These are phyloP conservation scores for Penicillium sumatraense DNA, from an alignment of 2,329 filamentous ascomycete genomes.

Conservation along the genomic window DNA sequence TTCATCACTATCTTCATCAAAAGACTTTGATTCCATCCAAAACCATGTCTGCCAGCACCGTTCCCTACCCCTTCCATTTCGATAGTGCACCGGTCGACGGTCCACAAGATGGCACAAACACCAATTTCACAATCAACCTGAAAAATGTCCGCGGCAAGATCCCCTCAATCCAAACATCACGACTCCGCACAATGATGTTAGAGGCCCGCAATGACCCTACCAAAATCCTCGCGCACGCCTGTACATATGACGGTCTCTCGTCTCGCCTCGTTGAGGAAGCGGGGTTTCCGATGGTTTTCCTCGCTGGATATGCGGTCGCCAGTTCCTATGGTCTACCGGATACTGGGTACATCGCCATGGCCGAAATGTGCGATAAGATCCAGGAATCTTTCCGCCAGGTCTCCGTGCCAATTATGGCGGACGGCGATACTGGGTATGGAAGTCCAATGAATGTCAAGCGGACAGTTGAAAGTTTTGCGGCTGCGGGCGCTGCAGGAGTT, in stretches of 20 bases:
- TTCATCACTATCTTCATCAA: not conserved
- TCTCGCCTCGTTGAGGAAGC: constrained; percentile 52
- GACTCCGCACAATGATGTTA: constrained; percentile 44
- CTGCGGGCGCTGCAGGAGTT: constrained; percentile 43
- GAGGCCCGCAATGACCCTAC: constrained; percentile 46
- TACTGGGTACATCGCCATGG: constrained; percentile 56
- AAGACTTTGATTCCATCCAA: not conserved
- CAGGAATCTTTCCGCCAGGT: constrained; percentile 47
- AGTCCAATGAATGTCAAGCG: constrained; percentile 53
- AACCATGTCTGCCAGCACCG: constrained; percentile 15
- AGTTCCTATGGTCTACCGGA: constrained; percentile 50
- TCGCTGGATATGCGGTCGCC: constrained; percentile 50
- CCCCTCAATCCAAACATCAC: constrained; percentile 17
- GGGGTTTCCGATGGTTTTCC: constrained; percentile 52
- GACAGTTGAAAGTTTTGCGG: constrained; percentile 51
- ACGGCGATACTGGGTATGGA: constrained; percentile 56
- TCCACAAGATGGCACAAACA: constrained; percentile 11
- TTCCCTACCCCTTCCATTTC: constrained; percentile 25
- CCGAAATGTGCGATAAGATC: constrained; percentile 53
- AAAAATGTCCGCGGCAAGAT: constrained; percentile 16
- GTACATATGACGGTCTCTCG: constrained; percentile 51
- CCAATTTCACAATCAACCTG: constrained; percentile 6
- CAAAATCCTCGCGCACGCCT: constrained; percentile 52
- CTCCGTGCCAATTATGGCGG: constrained; percentile 49
- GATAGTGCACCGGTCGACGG: constrained; percentile 4